Conservation (phyloP, 2,329 filamentous ascomycete species). For the Aspergillus niger region DNA sequence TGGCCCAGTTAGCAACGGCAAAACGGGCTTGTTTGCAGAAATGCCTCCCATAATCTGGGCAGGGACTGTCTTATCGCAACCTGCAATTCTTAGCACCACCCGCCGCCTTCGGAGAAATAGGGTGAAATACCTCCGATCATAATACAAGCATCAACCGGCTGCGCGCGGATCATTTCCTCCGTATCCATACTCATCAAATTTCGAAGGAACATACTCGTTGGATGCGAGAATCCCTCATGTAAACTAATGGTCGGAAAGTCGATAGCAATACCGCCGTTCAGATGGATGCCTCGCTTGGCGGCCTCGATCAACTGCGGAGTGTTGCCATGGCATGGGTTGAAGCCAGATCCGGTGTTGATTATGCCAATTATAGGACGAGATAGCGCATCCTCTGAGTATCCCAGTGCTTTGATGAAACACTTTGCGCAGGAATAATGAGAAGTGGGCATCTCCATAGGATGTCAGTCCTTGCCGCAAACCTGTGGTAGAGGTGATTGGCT, state of each 20-base stretch:
- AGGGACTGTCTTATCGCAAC: slow-evolving; percentile 73
- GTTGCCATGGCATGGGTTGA: slow-evolving; percentile 75
- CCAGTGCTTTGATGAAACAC: slow-evolving; percentile 77
- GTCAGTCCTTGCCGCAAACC: slow-evolving; percentile 67
- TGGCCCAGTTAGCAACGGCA: slow-evolving; percentile 69
- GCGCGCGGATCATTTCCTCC: slow-evolving; percentile 73
- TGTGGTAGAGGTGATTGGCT: slow-evolving; percentile 51
- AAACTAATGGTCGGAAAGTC: slow-evolving; percentile 74
- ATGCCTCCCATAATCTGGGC: slow-evolving; percentile 75
- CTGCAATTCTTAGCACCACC: slow-evolving; percentile 35
- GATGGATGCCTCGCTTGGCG: slow-evolving; percentile 66
- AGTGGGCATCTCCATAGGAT: slow-evolving; percentile 72
- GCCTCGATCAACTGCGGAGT: slow-evolving; percentile 71
- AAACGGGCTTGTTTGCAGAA: slow-evolving; percentile 70
- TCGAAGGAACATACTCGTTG: slow-evolving; percentile 72
- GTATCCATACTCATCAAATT: slow-evolving; percentile 80
- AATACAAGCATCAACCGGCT: slow-evolving; percentile 68
- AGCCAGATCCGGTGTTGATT: slow-evolving; percentile 70
- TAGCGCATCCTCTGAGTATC: slow-evolving; percentile 70
- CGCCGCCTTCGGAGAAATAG: rapidly evolving
- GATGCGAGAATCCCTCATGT: slow-evolving; percentile 68
- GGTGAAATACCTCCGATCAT: slow-evolving; percentile 61
- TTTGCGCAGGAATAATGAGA: slow-evolving; percentile 72
- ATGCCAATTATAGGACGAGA: slow-evolving; percentile 70
- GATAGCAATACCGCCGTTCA: slow-evolving; percentile 66